These are phyloP conservation scores for Primulina eburnea DNA, from an alignment of 257 asterid genomes.

Conservation along the genomic window DNA sequence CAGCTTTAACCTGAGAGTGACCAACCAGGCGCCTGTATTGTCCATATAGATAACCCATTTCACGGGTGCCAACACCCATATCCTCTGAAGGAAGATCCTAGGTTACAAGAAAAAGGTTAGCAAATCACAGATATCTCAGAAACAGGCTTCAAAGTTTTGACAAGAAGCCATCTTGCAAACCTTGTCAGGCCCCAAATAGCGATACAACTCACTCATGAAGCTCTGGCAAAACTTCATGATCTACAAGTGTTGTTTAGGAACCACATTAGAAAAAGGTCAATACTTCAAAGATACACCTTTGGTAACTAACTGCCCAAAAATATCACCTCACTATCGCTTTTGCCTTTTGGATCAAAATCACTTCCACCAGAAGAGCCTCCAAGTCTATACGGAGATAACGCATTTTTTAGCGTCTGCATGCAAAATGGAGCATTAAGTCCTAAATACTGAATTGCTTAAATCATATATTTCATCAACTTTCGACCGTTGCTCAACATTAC, in stretches of 20 bases:
- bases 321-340: slow-evolving; percentile 81
- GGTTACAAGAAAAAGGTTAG: slow-evolving; percentile 27
- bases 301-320: slow-evolving; percentile 22
- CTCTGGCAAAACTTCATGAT: slow-evolving; percentile 97
- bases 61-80: slow-evolving; percentile 96
- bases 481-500: slow-evolving; percentile 2
- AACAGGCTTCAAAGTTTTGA: slow-evolving; percentile 22
- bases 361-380: slow-evolving; percentile 99
- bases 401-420: slow-evolving; percentile 86
- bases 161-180: slow-evolving; percentile 34
- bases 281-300: slow-evolving; percentile 22
- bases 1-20: slow-evolving; percentile 78
- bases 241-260: slow-evolving; percentile 38
- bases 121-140: slow-evolving; percentile 17
- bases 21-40: slow-evolving; percentile 94
- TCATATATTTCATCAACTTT: slow-evolving; percentile 1
- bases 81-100: slow-evolving; percentile 99
- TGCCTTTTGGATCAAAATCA: slow-evolving; percentile 95
- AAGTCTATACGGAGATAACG: slow-evolving; percentile 91
- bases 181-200: slow-evolving; percentile 97
- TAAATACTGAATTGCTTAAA: slow-evolving; percentile 21
- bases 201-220: slow-evolving; percentile 93
- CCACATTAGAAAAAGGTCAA: slow-evolving; percentile 22
- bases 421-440: slow-evolving; percentile 29
- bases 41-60: slow-evolving; percentile 95